Base-by-base conservation (phyloP, 345 rosid species). In the Boechera stricta region DNA sequence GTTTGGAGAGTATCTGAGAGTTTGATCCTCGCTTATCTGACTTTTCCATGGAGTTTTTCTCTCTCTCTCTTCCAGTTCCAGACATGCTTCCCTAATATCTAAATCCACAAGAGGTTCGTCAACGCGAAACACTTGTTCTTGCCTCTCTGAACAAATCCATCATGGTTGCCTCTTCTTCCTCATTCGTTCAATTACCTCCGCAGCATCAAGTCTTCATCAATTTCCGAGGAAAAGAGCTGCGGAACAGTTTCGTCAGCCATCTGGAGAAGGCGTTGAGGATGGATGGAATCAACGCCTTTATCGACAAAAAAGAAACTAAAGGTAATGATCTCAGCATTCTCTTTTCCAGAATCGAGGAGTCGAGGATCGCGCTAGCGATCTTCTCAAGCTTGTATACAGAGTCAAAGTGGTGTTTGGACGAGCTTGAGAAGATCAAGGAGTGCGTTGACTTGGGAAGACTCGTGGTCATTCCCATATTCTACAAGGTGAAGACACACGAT, bases 351-450 rank as follows among this genome's bases (percentile, higher is more conserved):
- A 72, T 72, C 51, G 49, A 60, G 26, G 2, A 52, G 5, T 73
- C 77, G 3, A 39, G 1, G 3, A 10, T 63, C 15, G 77, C 77
- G 2, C 29, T 73, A 0, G 54, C 77, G 0, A 63, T 73, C 11
- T 61, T 73, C 69, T 73, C 77, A 1, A 63, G 11, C 42, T 0
- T 0, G 15, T 73, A 73, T 0, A 16, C 77, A 7, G 69, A 72
- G 21, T 72, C 76, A 0, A 0, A 0, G 0, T 71, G 67, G 66
- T 71, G 75, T 10, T 58, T 72, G 28, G 0, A 72, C 68, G 76
- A 72, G 60, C 76, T 73, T 1, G 70, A 4, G 26, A 73, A 73
- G 33, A 73, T 73, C n/a, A 73, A 3, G 7, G 63, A 73, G 5
- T 11, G 77, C 2, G 77, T 63, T 1, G 55, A 63, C 1, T 53